A percentile compares a stretch with the other conserved stretches of the same genome.
Conservation (phyloP, 2,329 filamentous ascomycete species). For the Trichoderma citrinoviride region DNA sequence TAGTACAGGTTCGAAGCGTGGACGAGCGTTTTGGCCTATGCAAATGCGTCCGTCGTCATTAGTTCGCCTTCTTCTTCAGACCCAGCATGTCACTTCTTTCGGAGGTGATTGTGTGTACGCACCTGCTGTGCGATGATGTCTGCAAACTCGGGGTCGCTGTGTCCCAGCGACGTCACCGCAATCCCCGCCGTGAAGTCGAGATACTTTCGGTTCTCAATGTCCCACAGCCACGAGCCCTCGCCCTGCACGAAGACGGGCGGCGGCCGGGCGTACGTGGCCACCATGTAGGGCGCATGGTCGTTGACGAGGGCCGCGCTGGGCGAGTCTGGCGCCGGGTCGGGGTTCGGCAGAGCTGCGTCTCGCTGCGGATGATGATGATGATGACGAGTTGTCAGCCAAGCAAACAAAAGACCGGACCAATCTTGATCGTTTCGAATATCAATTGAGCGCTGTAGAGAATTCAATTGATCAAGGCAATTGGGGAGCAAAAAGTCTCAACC, state of each 20-base stretch:
- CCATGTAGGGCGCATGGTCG: slow-evolving; percentile 83
- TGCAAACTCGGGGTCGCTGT: slow-evolving; percentile 78
- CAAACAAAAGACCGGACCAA: too few relatives aligned
- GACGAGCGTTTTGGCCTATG: slow-evolving; percentile 68
- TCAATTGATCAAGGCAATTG: neutral
- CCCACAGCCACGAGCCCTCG: slow-evolving; percentile 83
- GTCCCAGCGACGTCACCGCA: slow-evolving; percentile 88
- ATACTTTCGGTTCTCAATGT: slow-evolving; percentile 84
- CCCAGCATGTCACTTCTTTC: neutral
- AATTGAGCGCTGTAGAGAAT: too few relatives aligned
- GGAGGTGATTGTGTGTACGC: slow-evolving; percentile 22
- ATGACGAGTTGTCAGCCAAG: neutral
- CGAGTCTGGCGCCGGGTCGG: slow-evolving; percentile 72
- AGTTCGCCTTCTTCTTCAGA: too few relatives aligned
- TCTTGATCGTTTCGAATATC: too few relatives aligned
- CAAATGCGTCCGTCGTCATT: too few relatives aligned
- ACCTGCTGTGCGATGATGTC: slow-evolving; percentile 77
- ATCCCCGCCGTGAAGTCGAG: slow-evolving; percentile 96
- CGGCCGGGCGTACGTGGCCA: slow-evolving; percentile 90
- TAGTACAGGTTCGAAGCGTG: slow-evolving; percentile 97
- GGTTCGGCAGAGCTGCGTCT: slow-evolving; percentile 52
- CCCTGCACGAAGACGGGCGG: slow-evolving; percentile 87
- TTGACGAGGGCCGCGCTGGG: slow-evolving; percentile 71
- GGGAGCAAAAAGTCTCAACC: slow-evolving; percentile 16
- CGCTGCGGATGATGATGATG: too few relatives aligned